Percentiles rank a stretch among this genome's conserved stretches.
phyloP scores from a whole-genome alignment of 2,329 filamentous ascomycete genomes.

The Ophiostoma pallidulum region DNA sequence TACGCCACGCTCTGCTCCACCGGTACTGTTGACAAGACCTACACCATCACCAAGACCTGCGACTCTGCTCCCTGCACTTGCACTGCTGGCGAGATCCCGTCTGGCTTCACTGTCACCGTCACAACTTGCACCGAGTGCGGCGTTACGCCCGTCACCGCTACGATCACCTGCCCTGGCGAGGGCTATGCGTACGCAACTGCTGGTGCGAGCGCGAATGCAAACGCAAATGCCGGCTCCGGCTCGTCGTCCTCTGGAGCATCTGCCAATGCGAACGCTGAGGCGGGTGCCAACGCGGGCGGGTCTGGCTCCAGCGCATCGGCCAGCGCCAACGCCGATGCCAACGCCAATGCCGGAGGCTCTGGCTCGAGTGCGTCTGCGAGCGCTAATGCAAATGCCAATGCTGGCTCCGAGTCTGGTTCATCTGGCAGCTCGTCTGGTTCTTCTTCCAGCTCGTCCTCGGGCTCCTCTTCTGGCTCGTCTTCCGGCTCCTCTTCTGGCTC shows the following conservation, averaged over 20 bases:
- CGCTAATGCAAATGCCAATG: not conserved
- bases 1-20: constrained; percentile 13
- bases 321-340: not conserved
- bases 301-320: not conserved
- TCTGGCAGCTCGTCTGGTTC: no score
- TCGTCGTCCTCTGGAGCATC: not conserved
- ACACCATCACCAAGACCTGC: constrained; percentile 19
- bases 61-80: constrained; percentile 10
- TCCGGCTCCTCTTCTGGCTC: not conserved
- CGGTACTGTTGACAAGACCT: constrained; percentile 12
- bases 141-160: constrained; percentile 9
- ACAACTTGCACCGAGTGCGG: constrained; percentile 14
- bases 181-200: constrained; percentile 1
- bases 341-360: not conserved
- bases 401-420: not conserved
- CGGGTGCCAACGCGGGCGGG: not conserved
- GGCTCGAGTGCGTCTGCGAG: not conserved
- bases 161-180: constrained; percentile 12
- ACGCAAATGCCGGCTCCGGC: not conserved
- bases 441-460: no score
- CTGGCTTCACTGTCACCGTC: constrained; percentile 16
- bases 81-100: constrained; percentile 6
- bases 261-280: not conserved
- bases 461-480: not conserved
- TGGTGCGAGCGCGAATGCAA: not conserved